Evolutionary conservation across 2,329 filamentous ascomycete genomes (phyloP).

Genomic region (Venturia pyrina): DNA sequence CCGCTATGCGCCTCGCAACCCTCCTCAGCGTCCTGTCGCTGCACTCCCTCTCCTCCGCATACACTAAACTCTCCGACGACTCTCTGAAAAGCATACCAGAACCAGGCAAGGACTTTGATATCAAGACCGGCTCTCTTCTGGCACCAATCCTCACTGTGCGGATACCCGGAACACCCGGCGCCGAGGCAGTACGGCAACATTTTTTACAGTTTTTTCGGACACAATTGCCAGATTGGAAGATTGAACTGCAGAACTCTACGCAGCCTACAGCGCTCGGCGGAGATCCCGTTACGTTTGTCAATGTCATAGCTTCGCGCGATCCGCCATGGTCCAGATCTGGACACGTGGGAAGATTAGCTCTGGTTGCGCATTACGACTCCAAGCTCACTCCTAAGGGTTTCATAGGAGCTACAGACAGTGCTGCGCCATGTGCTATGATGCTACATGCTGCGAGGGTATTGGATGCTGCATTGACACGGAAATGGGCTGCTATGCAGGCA

Average conservation of each 20-base stretch:
- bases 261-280: constrained; percentile 63
- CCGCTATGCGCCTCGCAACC: not conserved
- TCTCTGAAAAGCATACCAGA: constrained; percentile 62
- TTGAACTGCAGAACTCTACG: constrained; percentile 86
- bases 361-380: constrained; percentile 92
- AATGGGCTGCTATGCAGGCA: constrained; percentile 66
- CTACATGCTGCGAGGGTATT: constrained; percentile 76
- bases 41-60: constrained; percentile 31
- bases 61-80: constrained; percentile 60
- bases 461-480: constrained; percentile 66
- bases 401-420: constrained; percentile 87
- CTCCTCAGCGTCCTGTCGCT: constrained; percentile 20
- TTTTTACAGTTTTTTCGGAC: constrained; percentile 72
- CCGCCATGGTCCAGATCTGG: constrained; percentile 70
- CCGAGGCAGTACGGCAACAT: constrained; percentile 62
- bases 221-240: constrained; percentile 66
- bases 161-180: constrained; percentile 77
- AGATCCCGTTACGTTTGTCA: constrained; percentile 68
- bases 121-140: constrained; percentile 63
- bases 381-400: constrained; percentile 74
- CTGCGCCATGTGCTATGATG: constrained; percentile 87
- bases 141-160: constrained; percentile 80
- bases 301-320: constrained; percentile 77
- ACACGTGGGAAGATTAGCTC: constrained; percentile 68
- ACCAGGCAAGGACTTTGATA: constrained; percentile 67